These are phyloP conservation scores for Trichosporon sp. DNA, from an alignment of 1,284 basidiomycete species.

Conservation along the genomic window DNA sequence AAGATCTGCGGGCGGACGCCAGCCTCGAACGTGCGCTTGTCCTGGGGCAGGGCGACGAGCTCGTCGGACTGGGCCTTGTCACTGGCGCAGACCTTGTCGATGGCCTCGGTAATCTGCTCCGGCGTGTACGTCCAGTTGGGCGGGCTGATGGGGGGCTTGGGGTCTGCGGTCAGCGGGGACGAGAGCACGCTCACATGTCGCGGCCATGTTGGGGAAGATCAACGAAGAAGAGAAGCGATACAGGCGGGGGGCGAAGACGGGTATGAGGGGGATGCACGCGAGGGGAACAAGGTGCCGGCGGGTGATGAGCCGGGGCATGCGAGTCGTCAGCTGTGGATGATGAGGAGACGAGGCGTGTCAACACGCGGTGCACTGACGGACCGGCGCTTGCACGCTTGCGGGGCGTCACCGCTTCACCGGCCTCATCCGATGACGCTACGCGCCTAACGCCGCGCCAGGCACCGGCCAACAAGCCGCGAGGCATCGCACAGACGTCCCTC, in stretches of 20 bases:
- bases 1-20: constrained; percentile 15
- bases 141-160: constrained; percentile 18
- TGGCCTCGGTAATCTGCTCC: constrained; percentile 4
- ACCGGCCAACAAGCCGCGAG: background rate
- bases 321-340: background rate
- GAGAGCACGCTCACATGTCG: background rate
- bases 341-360: background rate
- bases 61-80: constrained; percentile 12
- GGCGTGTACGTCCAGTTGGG: constrained; percentile 18
- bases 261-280: background rate
- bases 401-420: background rate
- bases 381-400: background rate
- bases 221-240: background rate
- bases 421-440: background rate
- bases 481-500: background rate
- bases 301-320: background rate
- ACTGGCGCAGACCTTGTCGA: constrained; percentile 10
- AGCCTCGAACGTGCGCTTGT: constrained; percentile 20
- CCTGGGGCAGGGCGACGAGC: constrained; percentile 17
- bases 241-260: background rate
- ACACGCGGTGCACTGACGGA: background rate
- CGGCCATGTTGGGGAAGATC: constrained; percentile 1
- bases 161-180: constrained; percentile 4
- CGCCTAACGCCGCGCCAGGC: background rate
- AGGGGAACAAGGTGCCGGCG: background rate